Base-by-base conservation (phyloP, 116 monocot genomes). In the Thalassia testudinum region DNA sequence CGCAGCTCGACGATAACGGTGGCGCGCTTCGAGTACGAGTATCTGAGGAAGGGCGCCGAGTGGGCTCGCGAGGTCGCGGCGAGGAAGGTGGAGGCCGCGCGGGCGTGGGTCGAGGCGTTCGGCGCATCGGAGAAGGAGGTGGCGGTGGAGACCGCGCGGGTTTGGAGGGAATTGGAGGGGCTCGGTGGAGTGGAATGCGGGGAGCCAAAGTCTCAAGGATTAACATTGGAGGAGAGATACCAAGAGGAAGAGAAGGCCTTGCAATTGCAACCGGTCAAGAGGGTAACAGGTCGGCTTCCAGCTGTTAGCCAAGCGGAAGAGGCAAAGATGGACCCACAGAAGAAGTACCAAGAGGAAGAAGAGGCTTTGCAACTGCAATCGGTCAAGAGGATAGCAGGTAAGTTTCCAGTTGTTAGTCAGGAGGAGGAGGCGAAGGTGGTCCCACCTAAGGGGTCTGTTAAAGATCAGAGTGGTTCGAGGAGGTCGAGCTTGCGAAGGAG, bases 101-200 rank as follows among this genome's bases (percentile, higher is more conserved):
- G 34, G 45, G 78, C 71, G 43, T 91, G 91, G 91, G 57, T 79
- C 22, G 76, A 75, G 53, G 78, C 79, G 15, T 27, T 85, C 47
- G 66, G 51, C 24, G 69, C 68, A 4, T 71, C 71, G 27, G 82
- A 85, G 59, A 65, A 79, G 38, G 78, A 83, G 55, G 58, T 59
- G 7, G 5, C 34, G 34, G 16, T 73, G 60, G 73, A 57, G 44
- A 64, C 53, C 8, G 80, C 75, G 47, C 13, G 25, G 10, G 21
- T 56, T 7, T 29, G 66, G 28, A 75, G 53, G 53, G 71, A 76
- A 42, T 62, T 76, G 0, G 42, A 54, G 66, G 66, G 67, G 51
- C 11, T 78, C 14, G 66, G 49, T 47, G 64, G 37, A 24, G 50
- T 52, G 13, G 57, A 78, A 37, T 49, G 51, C 26, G 37, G 52